Conservation (phyloP, 352 stramenopile genomes). For the Pythium chondricola region DNA sequence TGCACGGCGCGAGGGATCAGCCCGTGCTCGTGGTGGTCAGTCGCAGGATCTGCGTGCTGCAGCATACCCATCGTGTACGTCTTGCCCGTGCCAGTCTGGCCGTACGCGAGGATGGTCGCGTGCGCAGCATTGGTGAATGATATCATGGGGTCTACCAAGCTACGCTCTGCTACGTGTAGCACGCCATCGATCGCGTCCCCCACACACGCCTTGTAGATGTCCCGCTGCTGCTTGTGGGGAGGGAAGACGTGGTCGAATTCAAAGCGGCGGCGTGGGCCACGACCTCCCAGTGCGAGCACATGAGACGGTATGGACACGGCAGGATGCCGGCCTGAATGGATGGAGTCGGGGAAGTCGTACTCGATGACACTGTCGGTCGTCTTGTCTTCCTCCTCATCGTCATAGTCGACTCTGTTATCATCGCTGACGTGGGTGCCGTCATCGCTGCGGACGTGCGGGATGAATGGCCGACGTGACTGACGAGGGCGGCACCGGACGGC, state of each 20-base stretch:
- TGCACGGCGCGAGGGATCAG: slow-evolving; percentile 58
- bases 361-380: slow-evolving; percentile 7
- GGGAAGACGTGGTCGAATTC: slow-evolving; percentile 64
- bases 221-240: slow-evolving; percentile 35
- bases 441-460: neutral
- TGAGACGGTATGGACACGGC: slow-evolving; percentile 17
- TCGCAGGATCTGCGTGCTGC: slow-evolving; percentile 19
- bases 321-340: neutral
- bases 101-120: slow-evolving; percentile 56
- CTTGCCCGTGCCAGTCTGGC: slow-evolving; percentile 70
- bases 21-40: slow-evolving; percentile 27
- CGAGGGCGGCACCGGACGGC: slow-evolving; percentile 48
- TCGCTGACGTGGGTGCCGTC: slow-evolving; percentile 1
- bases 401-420: neutral
- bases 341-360: slow-evolving; percentile 1
- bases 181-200: slow-evolving; percentile 33
- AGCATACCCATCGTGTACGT: slow-evolving; percentile 79
- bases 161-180: slow-evolving; percentile 9
- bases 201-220: slow-evolving; percentile 45
- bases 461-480: slow-evolving; percentile 10
- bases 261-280: slow-evolving; percentile 31
- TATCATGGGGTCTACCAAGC: neutral
- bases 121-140: slow-evolving; percentile 17
- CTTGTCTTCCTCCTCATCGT: neutral
- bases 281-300: slow-evolving; percentile 13